Evolutionary conservation across 2,329 filamentous ascomycete species (phyloP).

Genomic region (Eurotiales sp.): DNA sequence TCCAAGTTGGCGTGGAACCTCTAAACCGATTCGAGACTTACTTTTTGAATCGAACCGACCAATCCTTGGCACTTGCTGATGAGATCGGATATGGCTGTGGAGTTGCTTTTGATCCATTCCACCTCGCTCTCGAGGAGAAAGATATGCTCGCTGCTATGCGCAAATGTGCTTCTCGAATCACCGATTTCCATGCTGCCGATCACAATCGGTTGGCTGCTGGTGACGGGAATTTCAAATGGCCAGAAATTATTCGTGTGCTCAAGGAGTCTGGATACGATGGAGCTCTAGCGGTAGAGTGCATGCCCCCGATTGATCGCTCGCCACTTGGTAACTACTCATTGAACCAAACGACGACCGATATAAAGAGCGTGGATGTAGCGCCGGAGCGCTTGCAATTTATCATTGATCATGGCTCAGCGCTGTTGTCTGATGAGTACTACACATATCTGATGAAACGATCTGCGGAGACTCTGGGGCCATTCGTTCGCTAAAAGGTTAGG

Average conservation of each 20-base stretch:
- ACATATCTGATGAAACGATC: conserved; percentile 11
- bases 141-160: conserved; percentile 8
- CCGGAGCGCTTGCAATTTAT: conserved; percentile 9
- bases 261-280: conserved; percentile 6
- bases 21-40: conserved; percentile 13
- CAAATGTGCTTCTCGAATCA: conserved; percentile 3
- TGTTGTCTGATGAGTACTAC: conserved; percentile 11
- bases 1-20: conserved; percentile 8
- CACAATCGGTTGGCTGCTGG: conserved; percentile 10
- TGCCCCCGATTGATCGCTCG: conserved; percentile 10
- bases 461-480: conserved; percentile 6
- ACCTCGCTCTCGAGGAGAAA: conserved; percentile 8
- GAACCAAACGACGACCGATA: background rate
- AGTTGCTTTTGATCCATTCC: conserved; percentile 11
- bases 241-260: background rate
- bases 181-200: conserved; percentile 11
- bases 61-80: conserved; percentile 6
- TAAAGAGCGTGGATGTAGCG: background rate
- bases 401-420: conserved; percentile 8
- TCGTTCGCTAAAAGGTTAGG: background rate
- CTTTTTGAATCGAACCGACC: conserved; percentile 8
- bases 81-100: conserved; percentile 4
- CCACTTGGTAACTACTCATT: conserved; percentile 1
- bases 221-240: conserved; percentile 10
- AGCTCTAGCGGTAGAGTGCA: conserved; percentile 9